A percentile compares a stretch with the other conserved stretches of the same genome.
Evolutionary conservation across 768 basidiomycete genomes (phyloP).

Genomic region (Trametes elegans): DNA sequence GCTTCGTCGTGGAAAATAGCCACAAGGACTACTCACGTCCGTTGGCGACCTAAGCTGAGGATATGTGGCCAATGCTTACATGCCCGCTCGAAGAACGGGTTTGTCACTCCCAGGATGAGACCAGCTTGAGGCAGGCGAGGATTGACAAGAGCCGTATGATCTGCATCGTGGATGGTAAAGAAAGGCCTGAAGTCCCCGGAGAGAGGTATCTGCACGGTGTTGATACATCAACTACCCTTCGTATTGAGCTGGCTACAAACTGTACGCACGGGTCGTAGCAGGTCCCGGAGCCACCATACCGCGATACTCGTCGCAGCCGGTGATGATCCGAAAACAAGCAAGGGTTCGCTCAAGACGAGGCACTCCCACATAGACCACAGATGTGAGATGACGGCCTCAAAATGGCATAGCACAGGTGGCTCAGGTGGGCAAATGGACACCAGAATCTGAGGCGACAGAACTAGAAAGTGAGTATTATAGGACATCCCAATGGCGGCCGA

Average conservation of each 20-base stretch:
- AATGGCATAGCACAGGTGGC: conserved; percentile 56
- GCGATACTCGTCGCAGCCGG: conserved; percentile 84
- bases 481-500: background rate
- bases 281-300: conserved; percentile 89
- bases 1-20: background rate
- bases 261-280: conserved; percentile 71
- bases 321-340: conserved; percentile 77
- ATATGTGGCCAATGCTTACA: conserved; percentile 87
- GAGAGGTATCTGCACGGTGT: conserved; percentile 74
- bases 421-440: conserved; percentile 60
- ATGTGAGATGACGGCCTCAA: conserved; percentile 63
- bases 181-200: conserved; percentile 89
- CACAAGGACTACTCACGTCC: conserved; percentile 37
- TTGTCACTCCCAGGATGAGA: conserved; percentile 80
- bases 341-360: conserved; percentile 83
- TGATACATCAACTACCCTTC: background rate
- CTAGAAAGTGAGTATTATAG: background rate
- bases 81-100: conserved; percentile 78
- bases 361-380: conserved; percentile 95
- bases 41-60: conserved; percentile 60
- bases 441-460: conserved; percentile 53
- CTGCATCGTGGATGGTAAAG: conserved; percentile 95
- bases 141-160: conserved; percentile 73
- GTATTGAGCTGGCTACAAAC: background rate
- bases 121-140: conserved; percentile 78